Base-by-base conservation (phyloP, 1,284 basidiomycete genomes). In the Melampsora americana region DNA sequence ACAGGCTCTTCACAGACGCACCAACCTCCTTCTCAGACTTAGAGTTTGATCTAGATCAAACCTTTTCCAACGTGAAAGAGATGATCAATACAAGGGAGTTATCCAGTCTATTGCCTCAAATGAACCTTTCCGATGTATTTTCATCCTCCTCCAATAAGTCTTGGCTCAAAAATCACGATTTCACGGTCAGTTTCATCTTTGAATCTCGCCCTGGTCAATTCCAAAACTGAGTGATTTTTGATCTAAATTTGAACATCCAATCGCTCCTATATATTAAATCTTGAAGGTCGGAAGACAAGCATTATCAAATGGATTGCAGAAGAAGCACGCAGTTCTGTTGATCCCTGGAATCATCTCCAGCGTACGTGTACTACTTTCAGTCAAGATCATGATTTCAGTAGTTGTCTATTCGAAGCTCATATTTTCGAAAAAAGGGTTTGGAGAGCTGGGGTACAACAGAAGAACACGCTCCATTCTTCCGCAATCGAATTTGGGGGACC, bases 401-500 rank as follows among this genome's bases (percentile, higher is more conserved):
- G n/a, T 5, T 16, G 11, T 28, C 32, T 23, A n/a, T 23, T 12
- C 26, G 66, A 26, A 32, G 64, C 11, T 71, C 32, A n/a, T 12
- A 18, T 44, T 62, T 23, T 28, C n/a, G 42, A 3, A 44, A 44
- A 44, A 32, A 69, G 64, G 88, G 90, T 20, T 84, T 94, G 67
- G 92, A 93, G 81, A 92, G 90, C 6, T 94, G 92, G 92, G 90
- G 90, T 0, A 93, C 92, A 0, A 84, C 87, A 1, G 89, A 90
- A 0, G 90, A 91, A 78, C 90, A 90, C 79, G 86, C 90, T 3
- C 81, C 88, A 0, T 92, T 92, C 84, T 94, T 94, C 81, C 88
- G 92, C 12, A 88, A 92, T 82, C 90, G 90, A 79, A 83, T 94
- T 6, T 94, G 92, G 93, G 93, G 93, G 28, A 89, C 91, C 0